Evolutionary conservation across 1,139 yeast species (phyloP), one percentile per base, ranked within the genome.

Genomic region (Pichia norvegensis): DNA sequence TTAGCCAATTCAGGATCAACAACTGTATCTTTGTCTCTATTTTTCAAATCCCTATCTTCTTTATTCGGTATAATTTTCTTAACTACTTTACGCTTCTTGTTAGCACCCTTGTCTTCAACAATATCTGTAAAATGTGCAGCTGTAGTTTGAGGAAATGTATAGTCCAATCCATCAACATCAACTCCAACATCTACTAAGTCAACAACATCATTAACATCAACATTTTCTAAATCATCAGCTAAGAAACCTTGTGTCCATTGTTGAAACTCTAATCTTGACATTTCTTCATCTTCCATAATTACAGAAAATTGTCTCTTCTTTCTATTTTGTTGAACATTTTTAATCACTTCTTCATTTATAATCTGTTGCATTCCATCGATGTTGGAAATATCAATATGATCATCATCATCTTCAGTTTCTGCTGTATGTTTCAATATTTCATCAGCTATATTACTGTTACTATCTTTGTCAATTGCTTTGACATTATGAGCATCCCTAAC

Each of bases 1-100:
- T 68, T 70, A 2, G 75, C 76, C 36, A 81, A 63, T 54, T 79
- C 87, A 0, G 86, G 86, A 58, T 81, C 87, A 40, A 80, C 87
- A 40, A 80, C 82, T 20, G 67, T 72, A 33, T 62, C 58, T 36
- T 39, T 37, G 10, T 35, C 31, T 42, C 36, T 17, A 20, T 29
- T 14, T 16, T 23, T 22, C 4, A 11, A 23, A 36, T 22, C 20
- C 14, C 23, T 10, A 6, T 17, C 21, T 6, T 16, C 33, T 29
- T 36, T 29, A 20, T 41, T 25, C 9, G 17, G 19, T 7, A 20
- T 21, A 20, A 17, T 5, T 29, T 41, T 42, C 7, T 9, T 16
- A 10, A 17, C 14, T 13, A 20, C 16, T 21, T 38, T 43, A 11
- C 27, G 29, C n/a, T 39, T 43, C 17, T 11, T 23, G 8, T 31